Evolutionary conservation across 1,139 yeast species (phyloP).

Genomic region (Pichia sp.): DNA sequence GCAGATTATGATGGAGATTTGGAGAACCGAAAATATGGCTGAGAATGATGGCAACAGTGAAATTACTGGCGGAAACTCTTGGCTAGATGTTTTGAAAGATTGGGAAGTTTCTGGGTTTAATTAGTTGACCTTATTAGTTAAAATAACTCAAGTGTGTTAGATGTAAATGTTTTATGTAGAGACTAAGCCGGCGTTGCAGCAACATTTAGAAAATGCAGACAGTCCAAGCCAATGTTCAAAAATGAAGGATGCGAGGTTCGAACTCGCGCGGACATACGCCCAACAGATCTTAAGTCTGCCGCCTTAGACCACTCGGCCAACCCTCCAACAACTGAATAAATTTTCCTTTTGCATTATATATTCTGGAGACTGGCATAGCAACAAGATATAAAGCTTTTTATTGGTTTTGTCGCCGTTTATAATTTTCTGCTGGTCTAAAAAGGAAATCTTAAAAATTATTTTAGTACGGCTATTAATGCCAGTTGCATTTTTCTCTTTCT

Average conservation of each 20-base stretch:
- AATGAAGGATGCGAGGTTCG: constrained; percentile 81
- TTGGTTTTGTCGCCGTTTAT: too few species aligned
- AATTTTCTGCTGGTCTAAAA: too few species aligned
- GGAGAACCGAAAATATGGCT: constrained; percentile 34
- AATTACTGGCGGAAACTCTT: constrained; percentile 32
- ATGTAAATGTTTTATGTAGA: too few species aligned
- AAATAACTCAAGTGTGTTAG: not conserved
- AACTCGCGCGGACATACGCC: constrained; percentile 69
- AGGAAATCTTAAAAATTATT: too few species aligned
- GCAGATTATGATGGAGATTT: constrained; percentile 49
- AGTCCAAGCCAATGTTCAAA: constrained; percentile 20
- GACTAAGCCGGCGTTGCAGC: too few species aligned
- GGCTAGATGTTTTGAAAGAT: constrained; percentile 51
- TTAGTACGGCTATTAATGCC: too few species aligned
- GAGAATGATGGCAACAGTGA: constrained; percentile 26
- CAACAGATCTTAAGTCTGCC: constrained; percentile 37
- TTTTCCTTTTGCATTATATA: too few species aligned
- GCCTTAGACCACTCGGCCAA: constrained; percentile 38
- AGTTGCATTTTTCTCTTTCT: too few species aligned
- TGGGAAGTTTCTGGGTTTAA: constrained; percentile 42
- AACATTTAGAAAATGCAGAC: too few species aligned
- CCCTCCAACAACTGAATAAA: constrained; percentile 26
- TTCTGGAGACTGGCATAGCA: too few species aligned
- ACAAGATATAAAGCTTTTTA: too few species aligned
- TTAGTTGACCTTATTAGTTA: constrained; percentile 5